These are phyloP conservation scores for Paraphaeosphaeria minitans DNA, from an alignment of 2,329 filamentous ascomycete genomes.

Conservation along the genomic window DNA sequence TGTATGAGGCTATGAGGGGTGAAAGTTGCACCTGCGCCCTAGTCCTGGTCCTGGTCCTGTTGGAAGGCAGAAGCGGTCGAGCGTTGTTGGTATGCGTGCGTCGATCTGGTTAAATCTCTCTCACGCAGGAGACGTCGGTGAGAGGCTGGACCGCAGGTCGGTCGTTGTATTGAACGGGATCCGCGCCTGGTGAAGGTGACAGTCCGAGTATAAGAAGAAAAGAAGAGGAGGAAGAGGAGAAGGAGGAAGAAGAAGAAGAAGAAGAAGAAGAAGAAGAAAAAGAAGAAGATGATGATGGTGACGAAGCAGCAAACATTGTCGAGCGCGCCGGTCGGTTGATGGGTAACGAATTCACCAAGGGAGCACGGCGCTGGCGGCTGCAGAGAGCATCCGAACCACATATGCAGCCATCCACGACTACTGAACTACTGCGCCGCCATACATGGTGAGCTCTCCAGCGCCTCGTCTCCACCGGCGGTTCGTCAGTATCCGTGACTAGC, in stretches of 20 bases:
- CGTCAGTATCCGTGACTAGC: background rate
- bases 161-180: background rate
- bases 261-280: too few relatives aligned
- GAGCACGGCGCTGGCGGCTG: slow-evolving; percentile 17
- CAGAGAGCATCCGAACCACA: slow-evolving; percentile 8
- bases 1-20: too few relatives aligned
- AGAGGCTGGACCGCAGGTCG: background rate
- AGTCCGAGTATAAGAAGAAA: slow-evolving; percentile 7
- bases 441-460: slow-evolving; percentile 6
- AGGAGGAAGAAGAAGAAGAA: too few relatives aligned
- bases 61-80: background rate
- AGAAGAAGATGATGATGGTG: background rate
- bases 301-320: slow-evolving; percentile 1
- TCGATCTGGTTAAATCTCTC: background rate
- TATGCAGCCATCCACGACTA: slow-evolving; percentile 13
- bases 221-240: too few relatives aligned
- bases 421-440: slow-evolving; percentile 7
- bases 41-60: too few relatives aligned
- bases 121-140: background rate
- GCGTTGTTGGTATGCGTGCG: background rate
- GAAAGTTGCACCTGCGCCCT: background rate
- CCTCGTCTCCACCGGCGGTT: slow-evolving; percentile 7
- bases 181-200: slow-evolving; percentile 1
- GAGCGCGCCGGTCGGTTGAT: background rate
- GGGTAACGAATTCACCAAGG: slow-evolving; percentile 13